These are phyloP conservation scores for Suillus cothurnatus DNA, from an alignment of 768 basidiomycete species.

Conservation along the genomic window DNA sequence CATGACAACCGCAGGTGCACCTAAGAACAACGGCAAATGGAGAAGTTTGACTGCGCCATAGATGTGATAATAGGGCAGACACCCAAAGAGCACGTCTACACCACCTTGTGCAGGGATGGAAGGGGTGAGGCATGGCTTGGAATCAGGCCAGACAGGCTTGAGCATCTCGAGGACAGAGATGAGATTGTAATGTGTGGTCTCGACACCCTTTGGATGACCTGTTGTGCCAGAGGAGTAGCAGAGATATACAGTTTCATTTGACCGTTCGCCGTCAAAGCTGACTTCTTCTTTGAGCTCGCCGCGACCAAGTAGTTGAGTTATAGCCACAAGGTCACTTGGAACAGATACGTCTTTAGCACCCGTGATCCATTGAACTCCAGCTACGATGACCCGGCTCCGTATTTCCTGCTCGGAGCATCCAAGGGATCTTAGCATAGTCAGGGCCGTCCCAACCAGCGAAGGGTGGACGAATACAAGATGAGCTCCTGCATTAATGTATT, in stretches of 20 bases:
- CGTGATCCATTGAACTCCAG: too few species aligned
- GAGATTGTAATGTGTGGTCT: conserved; percentile 73
- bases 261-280: conserved; percentile 34
- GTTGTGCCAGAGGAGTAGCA: conserved; percentile 76
- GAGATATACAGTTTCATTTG: conserved; percentile 62
- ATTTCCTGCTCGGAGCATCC: too few species aligned
- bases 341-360: too few species aligned
- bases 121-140: conserved; percentile 32
- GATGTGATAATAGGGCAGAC: conserved; percentile 64
- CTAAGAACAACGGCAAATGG: conserved; percentile 53
- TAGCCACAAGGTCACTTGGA: conserved; percentile 27
- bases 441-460: conserved; percentile 33
- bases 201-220: conserved; percentile 74
- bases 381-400: too few species aligned
- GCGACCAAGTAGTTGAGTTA: conserved; percentile 44
- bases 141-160: conserved; percentile 42
- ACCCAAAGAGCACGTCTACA: conserved; percentile 56
- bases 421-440: too few species aligned
- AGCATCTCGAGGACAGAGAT: conserved; percentile 59
- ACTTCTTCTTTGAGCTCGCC: too few species aligned
- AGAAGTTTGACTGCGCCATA: conserved; percentile 65
- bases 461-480: conserved; percentile 53
- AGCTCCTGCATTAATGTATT: too few species aligned
- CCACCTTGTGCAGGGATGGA: conserved; percentile 7
- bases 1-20: conserved; percentile 58